Base-by-base conservation (phyloP, 805 yeast genomes). In the Nakazawaea ernobii region DNA sequence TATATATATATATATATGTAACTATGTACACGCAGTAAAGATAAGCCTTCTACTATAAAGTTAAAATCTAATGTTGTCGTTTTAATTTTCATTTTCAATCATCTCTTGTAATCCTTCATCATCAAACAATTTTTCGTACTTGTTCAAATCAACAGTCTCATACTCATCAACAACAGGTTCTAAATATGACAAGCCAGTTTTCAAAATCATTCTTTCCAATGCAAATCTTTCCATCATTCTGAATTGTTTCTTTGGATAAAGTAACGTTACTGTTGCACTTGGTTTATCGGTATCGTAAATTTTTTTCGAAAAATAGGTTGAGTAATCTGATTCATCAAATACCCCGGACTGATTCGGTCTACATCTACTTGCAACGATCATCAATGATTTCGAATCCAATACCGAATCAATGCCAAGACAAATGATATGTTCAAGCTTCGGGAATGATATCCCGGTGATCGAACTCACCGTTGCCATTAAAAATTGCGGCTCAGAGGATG, bases 381-480 rank as follows among this genome's bases (percentile, higher is more conserved):
- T 54, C 38, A 67, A 54, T 8, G 51, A 46, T 1, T 54, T 40
- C 3, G 49, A 28, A 36, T 52, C 58, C 41, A 58, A 54, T 8
- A 67, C 52, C 1, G 65, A 49, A 43, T 67, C 68, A 8, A 61
- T 46, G 2, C 71, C 71, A 6, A 66, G 50, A 20, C 61, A 50
- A 13, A 67, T 45, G 1, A 62, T 53, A 6, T 55, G 49, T 8
- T 55, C 48, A n/a, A 65, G 48, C 2, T 59, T 59, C 29, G 56
- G 52, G 43, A 66, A 56, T 1, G 59, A 49, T 17, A 62, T 13
- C 6, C 70, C 68, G 2, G 56, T 43, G 9, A 66, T 43, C 3
- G 56, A 36, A 20, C 57, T 53, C 0, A 59, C 14, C 28, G 60
- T 59, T n/a, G 59, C 49, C 1, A 63, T 42, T 10, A 63, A 45